Conservation (phyloP, 106 monocot genomes). For the Acanthochlamys bracteata region DNA sequence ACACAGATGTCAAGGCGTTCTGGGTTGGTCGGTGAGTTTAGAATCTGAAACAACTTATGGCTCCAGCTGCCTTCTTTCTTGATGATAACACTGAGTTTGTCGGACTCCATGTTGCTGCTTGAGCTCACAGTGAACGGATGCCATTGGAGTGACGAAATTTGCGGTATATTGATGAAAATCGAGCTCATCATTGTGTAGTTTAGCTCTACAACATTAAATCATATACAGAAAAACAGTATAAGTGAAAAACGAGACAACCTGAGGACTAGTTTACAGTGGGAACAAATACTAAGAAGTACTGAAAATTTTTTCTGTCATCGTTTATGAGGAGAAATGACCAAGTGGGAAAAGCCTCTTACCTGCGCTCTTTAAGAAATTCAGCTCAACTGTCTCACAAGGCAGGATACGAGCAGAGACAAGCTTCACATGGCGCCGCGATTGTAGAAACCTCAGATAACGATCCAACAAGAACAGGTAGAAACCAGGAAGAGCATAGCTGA, state of each 20-base stretch:
- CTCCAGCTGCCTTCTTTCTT: conserved; percentile 85
- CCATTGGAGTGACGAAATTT: conserved; percentile 60
- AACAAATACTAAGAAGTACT: too few species aligned
- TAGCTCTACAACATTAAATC: conserved; percentile 37
- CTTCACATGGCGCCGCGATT: conserved; percentile 38
- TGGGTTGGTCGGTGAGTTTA: conserved; percentile 13
- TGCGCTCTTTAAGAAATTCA: conserved; percentile 76
- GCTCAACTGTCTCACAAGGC: conserved; percentile 56
- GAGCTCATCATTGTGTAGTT: conserved; percentile 31
- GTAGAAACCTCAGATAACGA: conserved; percentile 68
- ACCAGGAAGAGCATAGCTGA: conserved; percentile 49
- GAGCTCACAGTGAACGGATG: conserved; percentile 73
- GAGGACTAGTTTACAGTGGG: too few species aligned
- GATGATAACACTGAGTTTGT: conserved; percentile 54
- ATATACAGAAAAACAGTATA: too few species aligned
- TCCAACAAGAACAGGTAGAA: conserved; percentile 79
- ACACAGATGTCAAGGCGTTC: conserved; percentile 41
- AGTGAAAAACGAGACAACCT: too few species aligned
- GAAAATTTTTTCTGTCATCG: too few species aligned
- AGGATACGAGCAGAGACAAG: conserved; percentile 71
- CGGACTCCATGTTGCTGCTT: conserved; percentile 45
- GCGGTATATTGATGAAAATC: conserved; percentile 56
- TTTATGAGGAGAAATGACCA: background rate
- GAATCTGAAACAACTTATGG: conserved; percentile 33
- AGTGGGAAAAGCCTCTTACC: conserved; percentile 21